Conservation (phyloP, 306 rosid species). For the Gynostemma pentaphyllum region DNA sequence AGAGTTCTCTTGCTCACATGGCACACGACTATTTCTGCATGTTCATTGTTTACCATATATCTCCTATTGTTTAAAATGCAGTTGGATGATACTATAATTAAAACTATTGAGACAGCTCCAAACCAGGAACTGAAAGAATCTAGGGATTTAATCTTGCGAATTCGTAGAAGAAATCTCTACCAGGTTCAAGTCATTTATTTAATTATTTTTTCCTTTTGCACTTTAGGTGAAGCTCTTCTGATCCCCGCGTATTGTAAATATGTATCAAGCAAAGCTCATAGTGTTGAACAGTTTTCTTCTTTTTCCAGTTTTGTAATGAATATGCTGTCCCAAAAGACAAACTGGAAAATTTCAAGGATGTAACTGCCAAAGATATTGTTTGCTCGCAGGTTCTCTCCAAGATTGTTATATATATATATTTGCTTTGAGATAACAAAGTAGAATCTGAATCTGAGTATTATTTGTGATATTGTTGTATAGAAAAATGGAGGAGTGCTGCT, state of each 20-base stretch:
- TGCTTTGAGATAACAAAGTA: neutral
- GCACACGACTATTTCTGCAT: conserved; percentile 2
- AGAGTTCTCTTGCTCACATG: neutral
- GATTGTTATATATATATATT: neutral
- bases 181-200: conserved; percentile 31
- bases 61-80: conserved; percentile 31
- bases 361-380: conserved; percentile 85
- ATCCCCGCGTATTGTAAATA: neutral
- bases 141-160: conserved; percentile 66
- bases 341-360: conserved; percentile 61
- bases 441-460: conserved; percentile 2
- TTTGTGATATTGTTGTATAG: conserved; percentile 22
- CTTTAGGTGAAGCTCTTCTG: neutral
- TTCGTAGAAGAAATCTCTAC: conserved; percentile 80
- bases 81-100: conserved; percentile 80
- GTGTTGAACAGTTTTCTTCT: neutral
- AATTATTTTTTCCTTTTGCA: neutral
- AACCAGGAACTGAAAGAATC: conserved; percentile 59
- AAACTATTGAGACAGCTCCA: conserved; percentile 73
- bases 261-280: neutral
- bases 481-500: conserved; percentile 67
- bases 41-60: neutral
- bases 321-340: conserved; percentile 88
- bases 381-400: conserved; percentile 62
- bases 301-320: conserved; percentile 79